Evolutionary conservation across 345 rosid species (phyloP).

Genomic region (Schrenkiella parvula): DNA sequence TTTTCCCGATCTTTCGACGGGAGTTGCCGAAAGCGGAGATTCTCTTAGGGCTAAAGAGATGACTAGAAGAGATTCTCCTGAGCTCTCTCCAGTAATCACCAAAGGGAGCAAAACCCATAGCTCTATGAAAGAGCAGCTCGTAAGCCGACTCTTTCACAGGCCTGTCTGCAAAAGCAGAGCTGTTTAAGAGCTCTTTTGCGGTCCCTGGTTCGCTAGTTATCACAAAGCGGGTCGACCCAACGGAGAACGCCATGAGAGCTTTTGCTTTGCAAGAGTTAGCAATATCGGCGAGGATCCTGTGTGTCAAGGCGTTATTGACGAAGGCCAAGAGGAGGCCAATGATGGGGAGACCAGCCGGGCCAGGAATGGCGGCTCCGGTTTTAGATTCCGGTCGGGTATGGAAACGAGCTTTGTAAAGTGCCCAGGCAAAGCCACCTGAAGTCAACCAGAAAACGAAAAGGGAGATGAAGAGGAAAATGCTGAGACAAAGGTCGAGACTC

Average conservation of each 20-base stretch:
- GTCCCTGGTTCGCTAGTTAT: conserved; percentile 61
- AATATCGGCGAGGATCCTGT: conserved; percentile 44
- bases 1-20: conserved; percentile 31
- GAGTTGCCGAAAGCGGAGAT: conserved; percentile 34
- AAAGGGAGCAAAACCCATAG: conserved; percentile 85
- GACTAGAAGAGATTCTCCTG: conserved; percentile 69
- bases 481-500: conserved; percentile 23
- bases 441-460: conserved; percentile 41
- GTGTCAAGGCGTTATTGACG: conserved; percentile 45
- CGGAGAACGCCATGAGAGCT: conserved; percentile 69
- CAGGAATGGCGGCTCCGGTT: conserved; percentile 43
- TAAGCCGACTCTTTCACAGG: conserved; percentile 88
- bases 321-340: conserved; percentile 46
- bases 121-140: conserved; percentile 70
- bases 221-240: conserved; percentile 66
- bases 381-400: conserved; percentile 2
- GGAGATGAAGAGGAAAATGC: conserved; percentile 17
- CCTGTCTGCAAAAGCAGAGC: conserved; percentile 74
- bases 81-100: conserved; percentile 84
- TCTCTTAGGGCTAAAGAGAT: conserved; percentile 49
- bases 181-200: conserved; percentile 67
- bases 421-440: conserved; percentile 73
- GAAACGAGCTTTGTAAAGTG: conserved; percentile 28
- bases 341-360: conserved; percentile 66
- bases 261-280: conserved; percentile 37